Base-by-base conservation (phyloP, 1,139 yeast species). In the Saccharomycopsis hybrid region DNA sequence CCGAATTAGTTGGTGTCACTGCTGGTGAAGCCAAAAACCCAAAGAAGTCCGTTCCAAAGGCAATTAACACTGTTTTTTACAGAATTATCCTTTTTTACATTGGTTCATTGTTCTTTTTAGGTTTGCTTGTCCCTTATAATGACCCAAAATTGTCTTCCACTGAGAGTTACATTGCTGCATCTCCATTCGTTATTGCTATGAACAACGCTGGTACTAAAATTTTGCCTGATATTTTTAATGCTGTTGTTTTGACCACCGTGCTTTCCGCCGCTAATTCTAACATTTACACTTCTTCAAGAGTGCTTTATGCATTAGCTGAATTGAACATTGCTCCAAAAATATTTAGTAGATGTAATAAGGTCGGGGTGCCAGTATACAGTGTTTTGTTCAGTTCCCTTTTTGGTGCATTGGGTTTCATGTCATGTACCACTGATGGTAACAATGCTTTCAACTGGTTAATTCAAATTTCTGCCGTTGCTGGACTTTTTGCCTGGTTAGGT, bases 1-100 rank as follows among this genome's bases (percentile, higher is more conserved):
- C 90, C 54, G 97, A 90, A 67, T 75, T 86, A 58, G 85, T 86
- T 35, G 96, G 95, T 59, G 77, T 90, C 51, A 80, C 95, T 3
- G 92, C 95, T 24, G 95, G 96, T 63, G 97, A 90, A 68, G 77
- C 92, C 46, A 74, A 77, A 47, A 85, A 86, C 66, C 96, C 97
- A 52, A 74, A 86, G 63, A 80, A 77, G 57, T 75, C 94, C 11
- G 86, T 90, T 48, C 96, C 96, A 52, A 75, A 76, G 54, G 96
- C 96, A 32, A 85, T 87, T 60, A 78, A 82, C 60, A 85, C 85
- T 62, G 95, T 88, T 37, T 78, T 88, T 58, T 76, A 80, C 70
- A 78, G 97, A 67, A 87, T 90, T 58, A 65, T 85, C 56, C 69
- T 88, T 52, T 85, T 90, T 64, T 90, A 86, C 73, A 81, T 90